Evolutionary conservation across 139 green algal genomes (phyloP).

Genomic region (Micractinium sp.): DNA sequence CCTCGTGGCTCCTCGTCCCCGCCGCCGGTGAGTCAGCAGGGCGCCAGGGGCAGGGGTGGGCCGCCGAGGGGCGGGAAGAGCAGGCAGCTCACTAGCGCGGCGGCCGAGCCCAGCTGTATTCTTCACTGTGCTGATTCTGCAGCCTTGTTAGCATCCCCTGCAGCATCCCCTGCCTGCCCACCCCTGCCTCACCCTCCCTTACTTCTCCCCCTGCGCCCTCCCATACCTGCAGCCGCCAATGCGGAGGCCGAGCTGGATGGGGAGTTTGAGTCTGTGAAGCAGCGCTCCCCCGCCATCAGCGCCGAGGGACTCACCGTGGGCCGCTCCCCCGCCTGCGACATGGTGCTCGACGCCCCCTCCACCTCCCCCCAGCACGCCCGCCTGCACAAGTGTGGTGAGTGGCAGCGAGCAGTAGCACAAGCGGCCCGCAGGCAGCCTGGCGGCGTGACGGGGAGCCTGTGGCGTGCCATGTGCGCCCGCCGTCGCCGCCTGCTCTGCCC

Average conservation of each 20-base stretch:
- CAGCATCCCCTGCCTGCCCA: not conserved
- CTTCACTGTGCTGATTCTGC: too few species aligned
- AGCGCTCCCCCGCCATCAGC: conserved; percentile 3
- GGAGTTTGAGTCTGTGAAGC: conserved; percentile 25
- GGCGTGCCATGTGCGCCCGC: too few species aligned
- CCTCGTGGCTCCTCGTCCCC: conserved; percentile 80
- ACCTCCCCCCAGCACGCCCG: not conserved
- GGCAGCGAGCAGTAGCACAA: not conserved
- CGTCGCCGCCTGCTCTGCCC: not conserved
- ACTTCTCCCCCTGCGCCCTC: too few species aligned
- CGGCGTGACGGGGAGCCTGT: not conserved
- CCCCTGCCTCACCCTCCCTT: not conserved
- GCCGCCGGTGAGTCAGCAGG: not conserved
- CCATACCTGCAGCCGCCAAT: conserved; percentile 10
- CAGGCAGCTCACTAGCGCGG: not conserved
- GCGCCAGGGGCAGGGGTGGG: too few species aligned
- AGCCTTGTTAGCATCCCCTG: too few species aligned
- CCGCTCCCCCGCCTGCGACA: not conserved
- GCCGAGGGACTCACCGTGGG: conserved; percentile 30
- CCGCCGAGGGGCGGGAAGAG: not conserved
- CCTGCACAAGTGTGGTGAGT: conserved; percentile 30
- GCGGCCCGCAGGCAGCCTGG: not conserved
- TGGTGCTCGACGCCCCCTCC: conserved; percentile 30
- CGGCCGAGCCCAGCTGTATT: not conserved
- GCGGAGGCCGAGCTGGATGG: conserved; percentile 12